Evolutionary conservation across 164 flowering plant species (phyloP).

Genomic region (Malania oleifera): DNA sequence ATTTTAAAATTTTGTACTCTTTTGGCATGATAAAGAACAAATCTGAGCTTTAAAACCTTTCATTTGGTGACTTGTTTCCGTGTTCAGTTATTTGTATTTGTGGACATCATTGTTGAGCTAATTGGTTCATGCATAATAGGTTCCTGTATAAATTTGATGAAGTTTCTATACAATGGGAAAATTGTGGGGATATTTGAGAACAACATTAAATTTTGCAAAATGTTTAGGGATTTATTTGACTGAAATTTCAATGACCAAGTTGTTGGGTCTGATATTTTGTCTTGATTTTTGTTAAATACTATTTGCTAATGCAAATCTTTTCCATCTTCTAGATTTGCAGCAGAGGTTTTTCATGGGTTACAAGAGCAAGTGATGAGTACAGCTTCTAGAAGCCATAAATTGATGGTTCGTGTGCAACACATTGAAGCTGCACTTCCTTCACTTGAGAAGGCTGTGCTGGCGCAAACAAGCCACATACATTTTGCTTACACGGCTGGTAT

Average conservation of each 20-base stretch:
- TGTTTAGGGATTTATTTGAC: slow-evolving; percentile 1
- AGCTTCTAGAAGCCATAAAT: slow-evolving; percentile 74
- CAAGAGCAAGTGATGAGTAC: slow-evolving; percentile 79
- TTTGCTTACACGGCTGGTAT: slow-evolving; percentile 90
- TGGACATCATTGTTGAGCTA: too few relatives aligned
- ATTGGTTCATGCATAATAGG: too few relatives aligned
- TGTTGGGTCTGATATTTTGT: background rate
- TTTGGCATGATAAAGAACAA: too few relatives aligned
- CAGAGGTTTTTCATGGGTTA: slow-evolving; percentile 90
- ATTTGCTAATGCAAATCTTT: slow-evolving; percentile 14
- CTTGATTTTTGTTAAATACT: background rate
- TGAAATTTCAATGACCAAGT: background rate
- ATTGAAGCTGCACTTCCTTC: slow-evolving; percentile 79
- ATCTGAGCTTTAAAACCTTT: too few relatives aligned
- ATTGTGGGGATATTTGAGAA: too few relatives aligned
- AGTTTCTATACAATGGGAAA: too few relatives aligned
- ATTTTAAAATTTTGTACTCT: too few relatives aligned
- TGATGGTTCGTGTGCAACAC: slow-evolving; percentile 55
- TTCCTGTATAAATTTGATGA: too few relatives aligned
- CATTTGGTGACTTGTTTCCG: too few relatives aligned
- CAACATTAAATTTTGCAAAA: background rate
- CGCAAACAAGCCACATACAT: slow-evolving; percentile 82
- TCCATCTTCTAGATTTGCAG: slow-evolving; percentile 66
- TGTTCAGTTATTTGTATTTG: too few relatives aligned
- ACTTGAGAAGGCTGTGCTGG: slow-evolving; percentile 71